phyloP scores from a whole-genome alignment of 495 filamentous ascomycete species.

The Penicillium coprophilum region DNA sequence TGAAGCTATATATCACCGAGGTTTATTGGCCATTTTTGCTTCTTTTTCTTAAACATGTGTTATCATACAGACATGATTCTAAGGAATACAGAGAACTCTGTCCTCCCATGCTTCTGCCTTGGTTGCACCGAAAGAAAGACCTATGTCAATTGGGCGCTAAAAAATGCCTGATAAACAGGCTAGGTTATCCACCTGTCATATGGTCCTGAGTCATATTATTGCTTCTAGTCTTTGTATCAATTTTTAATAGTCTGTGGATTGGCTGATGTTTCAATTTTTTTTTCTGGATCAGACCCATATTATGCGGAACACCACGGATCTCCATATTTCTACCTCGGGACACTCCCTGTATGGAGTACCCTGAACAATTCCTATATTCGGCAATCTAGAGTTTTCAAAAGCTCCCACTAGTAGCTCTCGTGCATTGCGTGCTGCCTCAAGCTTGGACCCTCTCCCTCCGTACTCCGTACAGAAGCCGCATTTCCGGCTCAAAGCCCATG shows the following conservation, averaged over 20 bases:
- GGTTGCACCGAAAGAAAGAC: background rate
- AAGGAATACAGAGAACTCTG: too few relatives aligned
- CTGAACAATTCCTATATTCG: background rate
- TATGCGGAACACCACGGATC: conserved; percentile 3
- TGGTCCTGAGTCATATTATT: conserved; percentile 10
- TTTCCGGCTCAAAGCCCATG: background rate
- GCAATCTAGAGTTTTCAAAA: background rate
- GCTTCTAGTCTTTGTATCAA: background rate
- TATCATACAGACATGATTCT: too few relatives aligned
- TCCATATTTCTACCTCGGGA: background rate
- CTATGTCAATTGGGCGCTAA: conserved; percentile 1
- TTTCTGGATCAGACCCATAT: background rate
- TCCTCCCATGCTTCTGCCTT: background rate
- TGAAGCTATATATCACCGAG: background rate
- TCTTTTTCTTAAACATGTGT: background rate
- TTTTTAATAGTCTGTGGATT: background rate
- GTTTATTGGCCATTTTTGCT: background rate
- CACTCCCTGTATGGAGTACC: background rate
- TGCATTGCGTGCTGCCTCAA: conserved; percentile 5
- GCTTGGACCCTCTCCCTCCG: background rate
- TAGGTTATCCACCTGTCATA: conserved; percentile 13
- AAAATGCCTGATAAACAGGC: background rate
- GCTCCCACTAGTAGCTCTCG: conserved; percentile 2
- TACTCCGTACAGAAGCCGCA: background rate
- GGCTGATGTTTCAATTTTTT: background rate